Percentiles rank a stretch among this genome's conserved stretches.
Conservation (phyloP, 179 eudicot species). For the Actinidia chinensis region DNA sequence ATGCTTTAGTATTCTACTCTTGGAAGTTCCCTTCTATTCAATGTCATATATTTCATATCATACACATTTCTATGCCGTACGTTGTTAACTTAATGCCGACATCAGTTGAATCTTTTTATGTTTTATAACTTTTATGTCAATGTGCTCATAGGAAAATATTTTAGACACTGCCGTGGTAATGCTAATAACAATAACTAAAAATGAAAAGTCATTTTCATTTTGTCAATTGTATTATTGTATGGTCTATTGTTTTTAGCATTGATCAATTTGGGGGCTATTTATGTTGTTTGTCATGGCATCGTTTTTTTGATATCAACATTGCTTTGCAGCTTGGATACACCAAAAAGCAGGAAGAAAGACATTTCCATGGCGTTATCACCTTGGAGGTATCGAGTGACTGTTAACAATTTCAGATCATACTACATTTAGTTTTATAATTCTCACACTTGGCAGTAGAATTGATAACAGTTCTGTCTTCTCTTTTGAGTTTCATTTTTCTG, state of each 20-base stretch:
- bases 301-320: constrained; percentile 9
- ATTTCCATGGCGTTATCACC: constrained; percentile 93
- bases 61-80: no score
- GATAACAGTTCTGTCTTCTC: neutral
- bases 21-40: no score
- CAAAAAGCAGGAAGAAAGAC: constrained; percentile 93
- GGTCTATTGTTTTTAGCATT: neutral
- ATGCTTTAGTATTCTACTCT: no score
- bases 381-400: constrained; percentile 65
- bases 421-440: neutral
- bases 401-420: neutral
- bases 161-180: no score
- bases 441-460: neutral
- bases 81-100: no score
- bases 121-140: no score
- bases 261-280: neutral
- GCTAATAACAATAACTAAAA: no score
- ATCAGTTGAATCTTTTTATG: no score
- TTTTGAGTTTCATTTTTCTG: neutral
- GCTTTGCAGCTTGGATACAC: constrained; percentile 95
- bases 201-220: constrained; percentile 2
- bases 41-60: no score
- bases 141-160: no score
- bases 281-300: neutral
- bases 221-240: neutral